Percentiles rank a stretch among this genome's conserved stretches.
Conservation (phyloP, 495 filamentous ascomycete genomes). For the Neurospora cerealis region DNA sequence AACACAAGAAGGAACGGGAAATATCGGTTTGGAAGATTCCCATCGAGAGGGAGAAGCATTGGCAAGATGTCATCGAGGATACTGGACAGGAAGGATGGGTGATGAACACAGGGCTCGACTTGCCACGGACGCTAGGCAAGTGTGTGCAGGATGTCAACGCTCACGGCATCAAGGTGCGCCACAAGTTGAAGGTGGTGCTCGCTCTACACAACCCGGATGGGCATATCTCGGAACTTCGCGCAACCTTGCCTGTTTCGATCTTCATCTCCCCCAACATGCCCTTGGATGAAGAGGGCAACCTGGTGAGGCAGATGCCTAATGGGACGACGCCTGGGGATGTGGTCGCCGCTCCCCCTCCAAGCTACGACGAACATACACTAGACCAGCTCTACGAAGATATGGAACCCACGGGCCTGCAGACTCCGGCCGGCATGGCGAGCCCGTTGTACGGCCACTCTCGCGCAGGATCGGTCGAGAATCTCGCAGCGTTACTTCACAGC, state of each 20-base stretch:
- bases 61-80: slow-evolving; percentile 59
- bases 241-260: slow-evolving; percentile 74
- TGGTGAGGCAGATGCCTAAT: slow-evolving; percentile 44
- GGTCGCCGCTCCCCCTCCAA: slow-evolving; percentile 60
- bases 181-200: slow-evolving; percentile 78
- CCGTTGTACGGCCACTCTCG: slow-evolving; percentile 69
- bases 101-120: slow-evolving; percentile 53
- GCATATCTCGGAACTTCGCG: slow-evolving; percentile 83
- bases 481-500: slow-evolving; percentile 37
- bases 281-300: slow-evolving; percentile 68
- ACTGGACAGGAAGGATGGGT: slow-evolving; percentile 66
- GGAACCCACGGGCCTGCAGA: slow-evolving; percentile 65
- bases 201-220: slow-evolving; percentile 89
- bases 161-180: slow-evolving; percentile 73
- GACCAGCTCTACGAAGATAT: slow-evolving; percentile 85
- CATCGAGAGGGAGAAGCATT: slow-evolving; percentile 46
- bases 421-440: slow-evolving; percentile 59
- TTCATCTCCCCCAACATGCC: slow-evolving; percentile 90
- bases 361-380: slow-evolving; percentile 77
- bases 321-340: slow-evolving; percentile 21
- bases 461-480: slow-evolving; percentile 68
- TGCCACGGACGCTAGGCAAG: slow-evolving; percentile 65
- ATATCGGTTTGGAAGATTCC: slow-evolving; percentile 54
- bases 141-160: slow-evolving; percentile 83
- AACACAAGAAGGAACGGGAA: slow-evolving; percentile 51